Percentiles rank a stretch among this genome's conserved stretches.
These are phyloP conservation scores for Trichoderma polysporum DNA, from an alignment of 2,329 filamentous ascomycete species.

Conservation along the genomic window DNA sequence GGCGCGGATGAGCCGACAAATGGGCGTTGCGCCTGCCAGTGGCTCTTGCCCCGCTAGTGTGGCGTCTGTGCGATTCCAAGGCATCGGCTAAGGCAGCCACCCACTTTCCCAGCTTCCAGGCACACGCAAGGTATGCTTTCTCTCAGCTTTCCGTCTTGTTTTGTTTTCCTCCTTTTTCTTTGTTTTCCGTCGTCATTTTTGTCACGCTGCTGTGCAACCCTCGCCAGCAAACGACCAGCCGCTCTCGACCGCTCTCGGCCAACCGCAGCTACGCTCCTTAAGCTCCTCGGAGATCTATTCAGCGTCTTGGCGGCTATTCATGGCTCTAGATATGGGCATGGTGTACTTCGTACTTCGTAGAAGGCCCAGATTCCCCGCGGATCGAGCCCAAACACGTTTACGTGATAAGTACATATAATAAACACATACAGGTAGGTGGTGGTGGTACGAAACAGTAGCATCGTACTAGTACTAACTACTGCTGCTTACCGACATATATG, in stretches of 20 bases:
- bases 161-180: not conserved
- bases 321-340: not conserved
- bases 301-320: not conserved
- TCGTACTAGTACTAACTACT: not conserved
- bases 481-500: not conserved
- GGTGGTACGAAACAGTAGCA: not conserved
- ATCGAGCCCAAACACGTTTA: not conserved
- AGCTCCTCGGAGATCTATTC: not conserved
- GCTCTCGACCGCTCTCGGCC: not conserved
- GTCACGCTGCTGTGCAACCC: not conserved
- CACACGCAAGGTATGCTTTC: no score
- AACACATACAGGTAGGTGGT: not conserved
- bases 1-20: slow-evolving; percentile 8
- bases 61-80: not conserved
- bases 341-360: not conserved
- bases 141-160: not conserved
- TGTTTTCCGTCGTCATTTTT: not conserved
- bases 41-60: not conserved
- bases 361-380: not conserved
- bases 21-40: not conserved
- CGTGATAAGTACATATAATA: not conserved
- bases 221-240: not conserved
- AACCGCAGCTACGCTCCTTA: not conserved
- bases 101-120: not conserved
- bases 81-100: not conserved